Percentiles rank a stretch among this genome's conserved stretches.
Conservation (phyloP, 257 asterid genomes). For the Ilex aquifolium region DNA sequence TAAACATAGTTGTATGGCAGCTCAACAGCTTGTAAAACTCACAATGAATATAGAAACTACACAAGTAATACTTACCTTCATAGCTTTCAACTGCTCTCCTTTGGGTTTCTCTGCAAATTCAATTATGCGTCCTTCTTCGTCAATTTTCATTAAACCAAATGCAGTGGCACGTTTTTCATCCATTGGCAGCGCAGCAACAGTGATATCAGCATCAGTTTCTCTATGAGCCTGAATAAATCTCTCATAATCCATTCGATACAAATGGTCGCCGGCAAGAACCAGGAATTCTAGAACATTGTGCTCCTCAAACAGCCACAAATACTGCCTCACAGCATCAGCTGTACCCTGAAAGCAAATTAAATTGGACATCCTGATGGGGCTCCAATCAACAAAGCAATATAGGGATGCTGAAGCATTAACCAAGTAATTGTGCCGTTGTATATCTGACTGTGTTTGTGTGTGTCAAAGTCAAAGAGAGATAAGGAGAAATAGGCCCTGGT, state of each 20-base stretch:
- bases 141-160: slow-evolving; percentile 93
- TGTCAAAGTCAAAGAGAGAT: not conserved
- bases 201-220: slow-evolving; percentile 97
- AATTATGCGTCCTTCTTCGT: slow-evolving; percentile 89
- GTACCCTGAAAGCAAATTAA: slow-evolving; percentile 57
- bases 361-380: slow-evolving; percentile 8
- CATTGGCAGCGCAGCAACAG: slow-evolving; percentile 97
- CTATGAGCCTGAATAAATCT: slow-evolving; percentile 93
- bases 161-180: slow-evolving; percentile 95
- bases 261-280: slow-evolving; percentile 92
- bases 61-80: slow-evolving; percentile 43
- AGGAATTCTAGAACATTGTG: slow-evolving; percentile 78
- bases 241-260: slow-evolving; percentile 94
- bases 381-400: slow-evolving; percentile 4
- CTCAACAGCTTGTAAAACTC: not conserved
- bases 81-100: slow-evolving; percentile 83
- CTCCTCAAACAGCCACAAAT: slow-evolving; percentile 89
- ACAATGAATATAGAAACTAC: not conserved
- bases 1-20: too few relatives aligned
- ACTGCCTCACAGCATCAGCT: slow-evolving; percentile 97
- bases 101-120: slow-evolving; percentile 94
- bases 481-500: not conserved
- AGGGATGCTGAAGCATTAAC: slow-evolving; percentile 5
- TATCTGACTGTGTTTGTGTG: not conserved
- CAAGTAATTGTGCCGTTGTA: not conserved